Conservation (phyloP, 352 stramenopile genomes). For the Phytophthora sojae region DNA sequence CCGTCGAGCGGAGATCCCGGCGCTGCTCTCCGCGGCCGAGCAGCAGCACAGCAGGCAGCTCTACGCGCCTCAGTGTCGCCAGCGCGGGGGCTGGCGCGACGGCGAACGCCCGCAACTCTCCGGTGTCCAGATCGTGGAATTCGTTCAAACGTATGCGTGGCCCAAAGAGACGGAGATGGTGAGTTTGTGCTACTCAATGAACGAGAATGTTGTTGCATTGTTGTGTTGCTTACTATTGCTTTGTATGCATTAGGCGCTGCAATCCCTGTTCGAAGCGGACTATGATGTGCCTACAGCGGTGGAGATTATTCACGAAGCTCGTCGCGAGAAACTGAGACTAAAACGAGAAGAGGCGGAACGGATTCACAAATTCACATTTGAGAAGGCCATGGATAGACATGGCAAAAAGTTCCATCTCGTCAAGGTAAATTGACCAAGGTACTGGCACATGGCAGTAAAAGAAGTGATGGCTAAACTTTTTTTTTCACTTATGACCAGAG, state of each 20-base stretch:
- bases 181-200: constrained; percentile 18
- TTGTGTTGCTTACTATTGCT: constrained; percentile 8
- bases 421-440: constrained; percentile 42
- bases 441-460: constrained; percentile 1
- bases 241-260: constrained; percentile 48
- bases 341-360: constrained; percentile 39
- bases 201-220: constrained; percentile 8
- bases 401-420: constrained; percentile 75
- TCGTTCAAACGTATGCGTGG: constrained; percentile 56
- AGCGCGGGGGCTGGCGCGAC: constrained; percentile 55
- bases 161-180: constrained; percentile 68
- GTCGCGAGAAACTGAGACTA: constrained; percentile 40
- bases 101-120: constrained; percentile 29
- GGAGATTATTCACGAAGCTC: constrained; percentile 48
- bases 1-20: constrained; percentile 59
- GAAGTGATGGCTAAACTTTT: not conserved
- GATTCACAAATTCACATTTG: constrained; percentile 52
- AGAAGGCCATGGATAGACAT: constrained; percentile 51
- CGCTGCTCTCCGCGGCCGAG: constrained; percentile 37
- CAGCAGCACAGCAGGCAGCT: constrained; percentile 15
- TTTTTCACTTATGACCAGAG: constrained; percentile 31
- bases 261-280: constrained; percentile 55
- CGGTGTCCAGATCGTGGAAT: constrained; percentile 51
- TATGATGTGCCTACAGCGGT: constrained; percentile 53
- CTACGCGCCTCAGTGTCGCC: constrained; percentile 28